phyloP scores from a whole-genome alignment of 176 grass and related monocot species.

The Ananas comosus region DNA sequence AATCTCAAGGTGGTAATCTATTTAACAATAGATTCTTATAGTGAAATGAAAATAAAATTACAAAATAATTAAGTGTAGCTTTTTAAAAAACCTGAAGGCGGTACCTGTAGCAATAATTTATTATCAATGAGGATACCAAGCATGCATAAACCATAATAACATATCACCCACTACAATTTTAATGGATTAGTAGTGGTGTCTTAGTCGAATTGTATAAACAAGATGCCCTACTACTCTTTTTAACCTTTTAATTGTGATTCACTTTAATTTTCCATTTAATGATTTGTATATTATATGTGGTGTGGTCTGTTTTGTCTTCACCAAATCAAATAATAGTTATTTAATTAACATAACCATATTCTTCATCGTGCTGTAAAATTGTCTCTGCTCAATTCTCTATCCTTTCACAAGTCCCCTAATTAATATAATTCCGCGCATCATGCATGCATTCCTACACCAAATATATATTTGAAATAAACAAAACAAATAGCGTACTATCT shows the following conservation, averaged over 20 bases:
- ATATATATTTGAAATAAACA: no score
- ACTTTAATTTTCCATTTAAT: neutral
- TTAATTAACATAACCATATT: neutral
- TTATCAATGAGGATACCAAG: neutral
- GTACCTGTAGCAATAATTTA: neutral
- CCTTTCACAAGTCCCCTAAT: no score
- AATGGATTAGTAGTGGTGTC: neutral
- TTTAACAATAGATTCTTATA: no score
- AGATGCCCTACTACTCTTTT: neutral
- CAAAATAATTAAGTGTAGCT: no score
- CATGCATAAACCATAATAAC: neutral
- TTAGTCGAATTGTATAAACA: slow-evolving; percentile 1
- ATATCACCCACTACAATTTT: neutral
- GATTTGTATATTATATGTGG: neutral
- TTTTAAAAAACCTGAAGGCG: no score
- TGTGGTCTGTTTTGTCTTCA: neutral
- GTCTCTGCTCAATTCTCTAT: no score
- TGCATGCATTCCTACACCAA: no score
- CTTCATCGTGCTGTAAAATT: no score
- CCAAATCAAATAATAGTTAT: neutral
- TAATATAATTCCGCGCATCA: no score
- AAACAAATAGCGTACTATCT: no score
- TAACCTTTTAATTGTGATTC: neutral
- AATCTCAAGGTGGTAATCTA: no score
- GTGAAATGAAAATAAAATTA: no score